Evolutionary conservation across 192 early-diverging fungal species (phyloP).

Genomic region (Anaeromyces robustus): DNA sequence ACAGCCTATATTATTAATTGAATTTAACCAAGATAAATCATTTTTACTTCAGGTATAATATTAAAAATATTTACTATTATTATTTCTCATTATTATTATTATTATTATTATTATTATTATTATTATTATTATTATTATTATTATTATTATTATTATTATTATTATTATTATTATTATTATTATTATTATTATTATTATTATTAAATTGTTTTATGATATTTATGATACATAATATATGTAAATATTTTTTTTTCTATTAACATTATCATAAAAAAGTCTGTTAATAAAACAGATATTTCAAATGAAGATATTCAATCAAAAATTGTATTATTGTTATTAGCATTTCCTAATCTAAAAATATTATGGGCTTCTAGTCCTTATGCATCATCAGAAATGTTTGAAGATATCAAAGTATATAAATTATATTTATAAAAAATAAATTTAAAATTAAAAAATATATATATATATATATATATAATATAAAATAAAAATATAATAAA

Average conservation of each 20-base stretch:
- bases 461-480: too few species aligned
- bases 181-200: conserved; percentile 17
- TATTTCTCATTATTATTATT: conserved; percentile 6
- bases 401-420: conserved; percentile 56
- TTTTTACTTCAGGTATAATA: conserved; percentile 50
- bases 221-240: too few species aligned
- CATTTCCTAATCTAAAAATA: conserved; percentile 69
- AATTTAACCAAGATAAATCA: conserved; percentile 74
- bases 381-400: conserved; percentile 76
- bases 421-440: too few species aligned
- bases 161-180: not conserved
- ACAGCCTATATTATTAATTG: conserved; percentile 68
- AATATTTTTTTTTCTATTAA: too few species aligned
- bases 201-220: too few species aligned
- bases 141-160: conserved; percentile 3
- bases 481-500: too few species aligned
- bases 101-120: not conserved
- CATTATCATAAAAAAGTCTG: conserved; percentile 5
- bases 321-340: conserved; percentile 53
- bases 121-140: not conserved
- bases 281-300: conserved; percentile 23
- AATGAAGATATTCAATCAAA: conserved; percentile 52
- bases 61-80: conserved; percentile 11
- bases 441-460: too few species aligned
- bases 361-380: conserved; percentile 78